Base-by-base conservation (phyloP, 352 stramenopile genomes). In the Elongisporangium anandrum region DNA sequence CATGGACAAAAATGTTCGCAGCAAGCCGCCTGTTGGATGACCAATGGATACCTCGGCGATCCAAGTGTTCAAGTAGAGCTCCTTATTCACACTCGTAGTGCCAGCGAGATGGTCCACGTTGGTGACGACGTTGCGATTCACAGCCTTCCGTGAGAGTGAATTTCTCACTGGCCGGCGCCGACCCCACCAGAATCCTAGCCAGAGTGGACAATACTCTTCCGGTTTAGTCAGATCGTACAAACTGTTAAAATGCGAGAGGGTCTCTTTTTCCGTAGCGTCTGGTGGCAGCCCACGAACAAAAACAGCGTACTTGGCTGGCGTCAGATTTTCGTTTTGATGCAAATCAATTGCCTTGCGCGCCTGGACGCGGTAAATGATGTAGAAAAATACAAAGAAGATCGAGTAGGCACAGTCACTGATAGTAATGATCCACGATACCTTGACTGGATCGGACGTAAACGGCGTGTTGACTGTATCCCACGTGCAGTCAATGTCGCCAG, bases 31-130 rank as follows among this genome's bases (percentile, higher is more conserved):
- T 0, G 85, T 94, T 4, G 87, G 83, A 38, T 85, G 80, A 19
- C 77, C 81, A 8, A 96, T 73, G 47, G 80, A 91, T 20, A 96
- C 84, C 64, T 96, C 87, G 7, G 86, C 87, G 38, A 96, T 80
- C 88, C 87, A 96, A n/a, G 79, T 87, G 50, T 78, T 72, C 3
- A 94, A 13, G 50, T 96, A 96, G 54, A 92, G 64, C 2, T 69
- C 64, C 41, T 85, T 84, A 3, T 55, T 85, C 19, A 70, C 63
- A 9, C 64, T 76, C 2, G 24, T 77, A 4, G 68, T 75, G 2
- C 56, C 65, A 9, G 70, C 74, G 12, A 92, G 66, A 48, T 93
- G 82, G 4, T 92, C 83, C 0, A 93, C 51, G 45, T 92, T 90
- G 41, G 62, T 66, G 3, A 95, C 81, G 2, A 78, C 72, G 4